These are phyloP conservation scores for Ammopiptanthus mongolicus DNA, from an alignment of 306 rosid genomes.

Conservation along the genomic window DNA sequence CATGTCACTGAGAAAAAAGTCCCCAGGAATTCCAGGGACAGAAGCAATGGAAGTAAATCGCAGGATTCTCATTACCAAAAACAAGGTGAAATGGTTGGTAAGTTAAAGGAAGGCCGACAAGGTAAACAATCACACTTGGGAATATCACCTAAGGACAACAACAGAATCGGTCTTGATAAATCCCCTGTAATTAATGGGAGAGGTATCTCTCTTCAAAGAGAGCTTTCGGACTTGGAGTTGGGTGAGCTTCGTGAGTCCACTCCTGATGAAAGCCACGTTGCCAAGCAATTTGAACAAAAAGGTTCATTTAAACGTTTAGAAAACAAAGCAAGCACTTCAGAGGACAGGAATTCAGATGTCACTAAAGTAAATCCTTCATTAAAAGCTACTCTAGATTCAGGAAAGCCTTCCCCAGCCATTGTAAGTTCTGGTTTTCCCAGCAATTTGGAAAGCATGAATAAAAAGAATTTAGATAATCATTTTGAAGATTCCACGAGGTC, in stretches of 20 bases:
- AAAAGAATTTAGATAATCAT: conserved; percentile 54
- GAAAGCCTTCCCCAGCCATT: conserved; percentile 54
- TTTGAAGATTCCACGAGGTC: conserved; percentile 60
- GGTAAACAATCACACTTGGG: conserved; percentile 38
- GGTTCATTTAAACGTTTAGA: conserved; percentile 65
- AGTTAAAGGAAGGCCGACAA: conserved; percentile 49
- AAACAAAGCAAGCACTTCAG: conserved; percentile 42
- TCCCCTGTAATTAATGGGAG: conserved; percentile 65
- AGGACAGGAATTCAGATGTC: conserved; percentile 52
- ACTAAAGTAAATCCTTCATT: conserved; percentile 47
- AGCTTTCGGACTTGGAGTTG: conserved; percentile 85
- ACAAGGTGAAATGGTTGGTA: conserved; percentile 55
- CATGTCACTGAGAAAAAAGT: conserved; percentile 46
- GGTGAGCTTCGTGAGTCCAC: conserved; percentile 93
- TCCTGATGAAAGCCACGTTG: conserved; percentile 52
- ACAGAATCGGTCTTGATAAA: conserved; percentile 33
- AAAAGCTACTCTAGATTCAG: conserved; percentile 48
- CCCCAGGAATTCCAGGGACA: conserved; percentile 57
- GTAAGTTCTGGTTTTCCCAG: conserved; percentile 39
- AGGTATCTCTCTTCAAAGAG: conserved; percentile 73
- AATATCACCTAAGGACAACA: conserved; percentile 54
- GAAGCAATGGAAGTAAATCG: conserved; percentile 52
- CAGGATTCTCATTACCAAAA: conserved; percentile 51
- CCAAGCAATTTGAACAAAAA: conserved; percentile 74
- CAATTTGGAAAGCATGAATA: conserved; percentile 50